Evolutionary conservation across 192 early-diverging fungal species (phyloP), one percentile per base, ranked within the genome.

Genomic region (Backusella morwellensis): DNA sequence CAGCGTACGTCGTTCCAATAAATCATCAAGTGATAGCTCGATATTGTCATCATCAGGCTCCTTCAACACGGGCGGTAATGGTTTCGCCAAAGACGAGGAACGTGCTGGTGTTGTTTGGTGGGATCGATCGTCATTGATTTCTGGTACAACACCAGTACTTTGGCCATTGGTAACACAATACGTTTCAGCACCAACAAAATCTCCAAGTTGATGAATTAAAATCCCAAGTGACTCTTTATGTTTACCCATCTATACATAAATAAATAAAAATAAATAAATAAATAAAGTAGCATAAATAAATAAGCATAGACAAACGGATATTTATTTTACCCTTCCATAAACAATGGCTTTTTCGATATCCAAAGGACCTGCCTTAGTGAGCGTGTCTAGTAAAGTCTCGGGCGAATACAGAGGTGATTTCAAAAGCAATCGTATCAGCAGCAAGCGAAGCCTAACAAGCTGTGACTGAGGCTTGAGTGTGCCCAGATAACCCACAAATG

Each of bases 171-270:
- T 85, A 11, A 87, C 77, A 70, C 89, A 90, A 68, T 85, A 86
- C 32, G 81, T 79, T 66, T 90, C 89, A 17, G 83, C 87, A 36
- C 85, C 89, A 36, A 82, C 73, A 81, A 85, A 88, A 69, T 90
- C 89, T n/a, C 75, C 81, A 41, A 88, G 32, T 15, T 82, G 80
- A 52, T 83, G 66, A 9, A 86, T 85, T 75, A 90, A 74, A 34
- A 85, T 82, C 66, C 78, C 26, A 6, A 90, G 75, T 41, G 85
- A 80, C 9, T 85, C 79, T 35, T 88, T 78, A 67, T 85, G 84
- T 35, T 82, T 76, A 23, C 56, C 68, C 35, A 86, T 68, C 89
- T 90, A 70, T 44, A 47, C 7, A 14, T 1, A 71, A 44, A 44
- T 7, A 29, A 29, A 29, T 0, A 29, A 29, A 9, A 34, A 71